phyloP scores from a whole-genome alignment of 371 early-diverging fungal species.

The Circinella minor region DNA sequence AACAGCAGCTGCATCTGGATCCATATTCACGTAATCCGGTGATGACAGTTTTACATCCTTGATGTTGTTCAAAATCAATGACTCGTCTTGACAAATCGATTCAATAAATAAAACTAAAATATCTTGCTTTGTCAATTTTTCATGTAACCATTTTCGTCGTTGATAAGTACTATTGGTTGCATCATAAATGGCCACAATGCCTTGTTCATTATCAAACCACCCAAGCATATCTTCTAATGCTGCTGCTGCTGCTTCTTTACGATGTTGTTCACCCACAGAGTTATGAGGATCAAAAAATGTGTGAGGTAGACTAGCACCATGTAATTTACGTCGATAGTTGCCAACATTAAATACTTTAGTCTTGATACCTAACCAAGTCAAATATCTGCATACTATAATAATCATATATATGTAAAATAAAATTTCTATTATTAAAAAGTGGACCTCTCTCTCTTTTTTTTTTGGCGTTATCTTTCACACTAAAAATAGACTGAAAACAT shows the following conservation, averaged over 20 bases:
- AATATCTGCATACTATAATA: slow-evolving; percentile 26
- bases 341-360: slow-evolving; percentile 96
- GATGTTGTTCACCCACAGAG: slow-evolving; percentile 69
- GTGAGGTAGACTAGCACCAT: slow-evolving; percentile 84
- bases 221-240: slow-evolving; percentile 90
- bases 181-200: slow-evolving; percentile 92
- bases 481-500: not conserved
- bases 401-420: not conserved
- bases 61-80: slow-evolving; percentile 87
- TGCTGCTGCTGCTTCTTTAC: slow-evolving; percentile 81
- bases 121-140: slow-evolving; percentile 66
- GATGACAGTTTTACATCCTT: slow-evolving; percentile 92
- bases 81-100: slow-evolving; percentile 90
- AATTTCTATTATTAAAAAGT: no score
- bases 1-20: slow-evolving; percentile 70
- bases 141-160: slow-evolving; percentile 76
- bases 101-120: slow-evolving; percentile 96
- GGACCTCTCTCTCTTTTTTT: no score
- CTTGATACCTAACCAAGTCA: slow-evolving; percentile 92
- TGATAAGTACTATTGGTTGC: slow-evolving; percentile 95
- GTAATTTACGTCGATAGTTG: slow-evolving; percentile 89
- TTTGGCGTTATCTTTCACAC: not conserved
- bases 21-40: slow-evolving; percentile 88
- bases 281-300: slow-evolving; percentile 94
- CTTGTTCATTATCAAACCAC: slow-evolving; percentile 86